A percentile compares a stretch with the other conserved stretches of the same genome.
Conservation (phyloP, 768 basidiomycete species). For the Trametes punicea region DNA sequence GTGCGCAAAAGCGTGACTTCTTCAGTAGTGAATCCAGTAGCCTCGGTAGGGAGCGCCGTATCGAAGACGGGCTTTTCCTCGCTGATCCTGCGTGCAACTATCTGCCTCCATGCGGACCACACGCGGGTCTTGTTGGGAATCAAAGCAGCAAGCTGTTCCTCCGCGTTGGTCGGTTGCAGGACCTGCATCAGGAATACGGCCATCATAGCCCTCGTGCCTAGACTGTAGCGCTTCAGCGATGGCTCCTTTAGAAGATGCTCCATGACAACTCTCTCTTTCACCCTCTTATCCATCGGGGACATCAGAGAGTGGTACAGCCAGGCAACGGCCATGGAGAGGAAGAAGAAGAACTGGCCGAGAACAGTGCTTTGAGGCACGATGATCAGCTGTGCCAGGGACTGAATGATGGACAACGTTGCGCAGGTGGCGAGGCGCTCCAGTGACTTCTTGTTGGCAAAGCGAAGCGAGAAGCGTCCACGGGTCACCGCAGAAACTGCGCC, state of each 20-base stretch:
- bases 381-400: constrained; percentile 14
- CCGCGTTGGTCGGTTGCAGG: neutral
- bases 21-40: neutral
- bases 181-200: constrained; percentile 8
- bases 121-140: constrained; percentile 10
- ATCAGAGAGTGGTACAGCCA: constrained; percentile 12
- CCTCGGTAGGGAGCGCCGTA: neutral
- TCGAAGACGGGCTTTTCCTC: constrained; percentile 2
- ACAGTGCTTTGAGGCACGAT: constrained; percentile 15
- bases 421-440: neutral
- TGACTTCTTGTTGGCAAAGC: neutral
- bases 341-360: constrained; percentile 14
- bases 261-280: constrained; percentile 2
- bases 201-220: constrained; percentile 6
- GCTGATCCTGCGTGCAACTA: neutral
- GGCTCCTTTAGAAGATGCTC: constrained; percentile 4
- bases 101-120: constrained; percentile 6
- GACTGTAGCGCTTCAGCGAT: constrained; percentile 3
- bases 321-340: constrained; percentile 10
- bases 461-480: constrained; percentile 12
- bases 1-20: constrained; percentile 4
- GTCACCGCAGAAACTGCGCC: constrained; percentile 9
- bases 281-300: constrained; percentile 1
- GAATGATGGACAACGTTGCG: constrained; percentile 1
- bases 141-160: constrained; percentile 7